Evolutionary conservation across 2,329 filamentous ascomycete species (phyloP).

Genomic region (Gremmenia infestans): DNA sequence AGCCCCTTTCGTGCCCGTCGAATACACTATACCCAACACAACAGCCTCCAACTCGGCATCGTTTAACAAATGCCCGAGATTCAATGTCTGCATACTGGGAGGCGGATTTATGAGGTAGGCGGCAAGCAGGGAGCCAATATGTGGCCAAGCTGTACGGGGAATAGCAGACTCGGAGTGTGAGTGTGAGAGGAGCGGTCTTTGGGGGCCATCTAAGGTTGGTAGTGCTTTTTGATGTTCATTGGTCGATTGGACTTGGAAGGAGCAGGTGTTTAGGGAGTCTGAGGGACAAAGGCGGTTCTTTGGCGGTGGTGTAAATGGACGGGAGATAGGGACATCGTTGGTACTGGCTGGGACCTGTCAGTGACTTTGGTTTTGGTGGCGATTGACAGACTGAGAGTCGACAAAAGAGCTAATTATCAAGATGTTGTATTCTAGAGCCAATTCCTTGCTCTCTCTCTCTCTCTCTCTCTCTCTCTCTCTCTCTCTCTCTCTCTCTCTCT

Average conservation of each 20-base stretch:
- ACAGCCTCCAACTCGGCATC: slow-evolving; percentile 10
- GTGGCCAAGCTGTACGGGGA: slow-evolving; percentile 7
- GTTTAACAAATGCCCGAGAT: slow-evolving; percentile 5
- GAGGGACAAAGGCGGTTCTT: not conserved
- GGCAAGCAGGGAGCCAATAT: slow-evolving; percentile 6
- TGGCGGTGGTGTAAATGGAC: not conserved
- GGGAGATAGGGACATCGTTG: not conserved
- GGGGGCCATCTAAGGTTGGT: not conserved
- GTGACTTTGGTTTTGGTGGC: not conserved
- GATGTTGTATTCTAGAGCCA: not conserved
- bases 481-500: no score
- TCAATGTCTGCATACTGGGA: slow-evolving; percentile 11
- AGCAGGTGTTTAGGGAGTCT: not conserved
- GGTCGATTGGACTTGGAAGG: not conserved
- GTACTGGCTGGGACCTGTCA: not conserved
- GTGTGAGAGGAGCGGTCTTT: not conserved
- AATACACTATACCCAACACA: slow-evolving; percentile 16
- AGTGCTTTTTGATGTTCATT: not conserved
- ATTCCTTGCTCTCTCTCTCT: no score
- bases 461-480: no score
- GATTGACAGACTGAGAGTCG: not conserved
- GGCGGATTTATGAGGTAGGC: not conserved
- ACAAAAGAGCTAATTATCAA: not conserved
- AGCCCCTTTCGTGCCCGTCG: not conserved
- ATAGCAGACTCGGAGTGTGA: not conserved